phyloP scores from a whole-genome alignment of 2,329 filamentous ascomycete genomes.

The Madurella mycetomatis region DNA sequence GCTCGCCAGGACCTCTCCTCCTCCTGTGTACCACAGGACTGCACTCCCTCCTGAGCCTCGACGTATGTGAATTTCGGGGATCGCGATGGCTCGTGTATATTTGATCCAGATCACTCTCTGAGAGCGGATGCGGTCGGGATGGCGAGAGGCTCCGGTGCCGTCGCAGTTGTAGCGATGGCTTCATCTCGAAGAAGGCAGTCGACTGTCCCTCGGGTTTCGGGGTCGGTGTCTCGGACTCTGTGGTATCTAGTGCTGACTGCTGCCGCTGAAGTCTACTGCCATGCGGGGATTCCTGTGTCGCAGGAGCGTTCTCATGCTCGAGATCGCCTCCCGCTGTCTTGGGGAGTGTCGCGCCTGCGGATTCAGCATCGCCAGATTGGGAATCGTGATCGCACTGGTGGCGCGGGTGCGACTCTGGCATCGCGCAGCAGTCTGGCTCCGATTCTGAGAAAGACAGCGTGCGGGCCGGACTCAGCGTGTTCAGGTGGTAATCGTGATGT shows the following conservation, averaged over 20 bases:
- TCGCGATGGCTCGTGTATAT: slow-evolving; percentile 25
- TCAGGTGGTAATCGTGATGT: slow-evolving; percentile 32
- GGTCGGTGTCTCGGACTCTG: slow-evolving; percentile 26
- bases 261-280: slow-evolving; percentile 5
- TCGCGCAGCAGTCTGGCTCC: slow-evolving; percentile 39
- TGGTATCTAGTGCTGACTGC: slow-evolving; percentile 8
- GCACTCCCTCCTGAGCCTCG: slow-evolving; percentile 31
- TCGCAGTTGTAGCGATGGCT: slow-evolving; percentile 27
- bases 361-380: slow-evolving; percentile 43
- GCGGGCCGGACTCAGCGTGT: slow-evolving; percentile 40
- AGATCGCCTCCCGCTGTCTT: too few species aligned
- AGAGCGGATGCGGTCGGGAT: slow-evolving; percentile 29
- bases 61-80: slow-evolving; percentile 30
- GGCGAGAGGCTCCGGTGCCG: slow-evolving; percentile 31
- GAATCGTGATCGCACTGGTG: slow-evolving; percentile 40
- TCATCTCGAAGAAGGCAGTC: slow-evolving; percentile 26
- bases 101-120: slow-evolving; percentile 22
- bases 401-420: slow-evolving; percentile 26
- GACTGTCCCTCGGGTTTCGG: slow-evolving; percentile 25
- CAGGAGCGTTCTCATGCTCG: slow-evolving; percentile 36
- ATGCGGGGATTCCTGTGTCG: not conserved
- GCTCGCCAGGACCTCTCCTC: slow-evolving; percentile 44
- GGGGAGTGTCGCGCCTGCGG: slow-evolving; percentile 31
- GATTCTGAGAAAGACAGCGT: slow-evolving; percentile 51
- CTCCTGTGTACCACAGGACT: slow-evolving; percentile 32